Evolutionary conservation across 108 stramenopile species (phyloP), one percentile per base, ranked within the genome.

Genomic region (Pseudonitzschia multiseries): DNA sequence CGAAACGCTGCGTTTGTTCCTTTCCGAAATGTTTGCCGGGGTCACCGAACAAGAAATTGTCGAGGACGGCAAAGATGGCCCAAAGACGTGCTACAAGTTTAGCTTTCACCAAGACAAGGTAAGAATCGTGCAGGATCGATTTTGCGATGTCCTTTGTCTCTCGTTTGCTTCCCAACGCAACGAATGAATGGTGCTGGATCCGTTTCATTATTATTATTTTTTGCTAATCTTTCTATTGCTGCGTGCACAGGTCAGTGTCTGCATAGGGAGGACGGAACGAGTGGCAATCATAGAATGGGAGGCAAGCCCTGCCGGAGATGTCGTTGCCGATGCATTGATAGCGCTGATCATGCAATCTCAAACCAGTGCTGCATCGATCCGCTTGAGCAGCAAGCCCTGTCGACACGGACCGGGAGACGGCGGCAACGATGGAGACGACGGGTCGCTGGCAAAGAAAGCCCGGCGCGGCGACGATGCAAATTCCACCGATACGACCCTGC

Each of bases 281-380:
- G 72, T 89, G 6, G 92, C 88, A 41, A 87, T 85, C 61, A 86
- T 95, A 0, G 87, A 84, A 72, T 98, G 96, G 97, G 87, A 90
- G 20, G 95, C 94, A 52, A 93, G 89, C 62, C 93, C 97, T 28
- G 91, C 84, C 10, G 92, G 88, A 21, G 97, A 98, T 80, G 82
- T 96, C 32, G 83, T 98, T 62, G 97, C 97, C 10, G 97, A 98
- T 84, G 89, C 94, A 24, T 77, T 96, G 8, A 88, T 95, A 24
- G 95, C 93, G 6, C 77, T 98, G 61, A 70, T 97, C 14, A 89
- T 96, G 86, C 96, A 98, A 65, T 88, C 95, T 3, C 94, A 96
- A 57, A 92, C 85, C 62, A 93, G 94, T 75, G 73, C 86, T 3
- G 94, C 97, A 41, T 93, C 94, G 5, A 91, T 97, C 44, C 85